Base-by-base conservation (phyloP, 1,139 yeast species). In the Pneumocystis sp. region DNA sequence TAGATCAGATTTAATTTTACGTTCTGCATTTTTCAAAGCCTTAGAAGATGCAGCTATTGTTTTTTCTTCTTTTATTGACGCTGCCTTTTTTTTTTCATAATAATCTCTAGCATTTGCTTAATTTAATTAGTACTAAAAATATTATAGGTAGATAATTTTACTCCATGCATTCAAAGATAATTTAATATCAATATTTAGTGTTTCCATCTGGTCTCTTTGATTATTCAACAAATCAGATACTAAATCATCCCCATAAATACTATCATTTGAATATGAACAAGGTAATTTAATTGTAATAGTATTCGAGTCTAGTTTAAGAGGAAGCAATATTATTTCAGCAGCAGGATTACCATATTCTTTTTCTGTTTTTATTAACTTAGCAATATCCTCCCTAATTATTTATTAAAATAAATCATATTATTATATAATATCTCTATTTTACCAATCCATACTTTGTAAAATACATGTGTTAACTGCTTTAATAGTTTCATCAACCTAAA, bases 381-480 rank as follows among this genome's bases (percentile, higher is more conserved):
- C 96, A 67, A 91, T 90, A 69, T 89, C 87, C 44, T 83, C 81
- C 57, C 57, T 50, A 25, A 8, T 50, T 25, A 25, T 50, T 25
- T 15, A 25, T 50, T 50, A 50, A 50, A 25, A 10, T 25, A 50
- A 50, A 50, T 25, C 12, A 50, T 25, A 10, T n/a, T 8, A 44
- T 21, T 21, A 44, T 12, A 50, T 40, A 50, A 50, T 50, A 50
- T 50, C n/a, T 50, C 12, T 50, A 25, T 15, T 25, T 50, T 50
- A 50, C 98, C 98, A 93, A 73, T 93, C 97, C 91, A 89, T 89
- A 69, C 89, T 95, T 73, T 89, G 95, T 64, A 86, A 85, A 5
- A 91, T 70, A 66, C 89, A 76, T 0, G 78, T 78, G 67, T 85
- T 86, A 8, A 93, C 86, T 12, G 89, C 86, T 17, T 74, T 76